Conservation (phyloP, 371 early-diverging fungal genomes). For the Thermomucor indicae-seudaticae region DNA sequence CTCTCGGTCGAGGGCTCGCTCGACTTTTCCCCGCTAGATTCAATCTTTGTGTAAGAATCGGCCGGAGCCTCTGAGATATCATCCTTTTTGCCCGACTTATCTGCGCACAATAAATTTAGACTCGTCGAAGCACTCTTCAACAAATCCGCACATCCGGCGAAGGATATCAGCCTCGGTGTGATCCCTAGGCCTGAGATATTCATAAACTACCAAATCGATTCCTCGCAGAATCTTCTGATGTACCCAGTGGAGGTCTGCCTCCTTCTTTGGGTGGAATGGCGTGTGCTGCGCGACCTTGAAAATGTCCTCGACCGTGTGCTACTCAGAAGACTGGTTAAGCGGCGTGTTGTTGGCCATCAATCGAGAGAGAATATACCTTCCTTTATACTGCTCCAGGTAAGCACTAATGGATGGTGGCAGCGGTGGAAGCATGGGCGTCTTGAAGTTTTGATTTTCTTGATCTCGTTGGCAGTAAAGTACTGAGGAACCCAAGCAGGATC, state of each 20-base stretch:
- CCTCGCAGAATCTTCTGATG: not conserved
- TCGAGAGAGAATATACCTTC: not conserved
- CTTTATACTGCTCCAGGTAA: slow-evolving; percentile 4
- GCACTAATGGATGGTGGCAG: not conserved
- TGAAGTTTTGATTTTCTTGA: not conserved
- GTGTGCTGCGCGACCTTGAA: not conserved
- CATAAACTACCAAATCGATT: not conserved
- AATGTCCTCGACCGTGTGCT: not conserved
- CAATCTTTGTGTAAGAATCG: not conserved
- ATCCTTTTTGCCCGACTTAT: not conserved
- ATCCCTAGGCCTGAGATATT: not conserved
- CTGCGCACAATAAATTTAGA: not conserved
- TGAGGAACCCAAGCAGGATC: slow-evolving; percentile 1
- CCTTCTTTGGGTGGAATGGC: not conserved
- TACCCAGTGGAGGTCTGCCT: slow-evolving; percentile 5
- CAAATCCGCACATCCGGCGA: not conserved
- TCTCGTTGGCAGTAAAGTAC: not conserved
- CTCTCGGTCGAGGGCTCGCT: not conserved
- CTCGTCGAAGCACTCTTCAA: slow-evolving; percentile 1
- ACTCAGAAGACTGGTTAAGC: not conserved
- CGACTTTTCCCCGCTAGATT: not conserved
- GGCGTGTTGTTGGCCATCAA: not conserved
- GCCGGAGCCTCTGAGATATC: not conserved
- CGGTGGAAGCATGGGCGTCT: not conserved
- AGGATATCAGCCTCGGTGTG: slow-evolving; percentile 2